Evolutionary conservation across 441 rosid genomes (phyloP).

Genomic region (Brassica balearica): DNA sequence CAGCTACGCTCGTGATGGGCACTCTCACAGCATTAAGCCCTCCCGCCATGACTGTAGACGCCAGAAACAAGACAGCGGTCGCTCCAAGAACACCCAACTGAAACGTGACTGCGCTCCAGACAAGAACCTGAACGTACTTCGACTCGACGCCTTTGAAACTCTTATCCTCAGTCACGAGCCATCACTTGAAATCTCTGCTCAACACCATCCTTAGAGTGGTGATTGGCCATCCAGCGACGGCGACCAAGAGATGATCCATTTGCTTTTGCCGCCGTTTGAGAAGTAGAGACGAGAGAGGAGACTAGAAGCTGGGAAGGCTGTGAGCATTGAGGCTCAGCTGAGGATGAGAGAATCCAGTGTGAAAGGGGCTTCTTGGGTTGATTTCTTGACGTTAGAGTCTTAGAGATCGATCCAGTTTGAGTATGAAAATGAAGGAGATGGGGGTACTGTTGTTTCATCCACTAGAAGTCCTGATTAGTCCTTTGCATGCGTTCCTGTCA

Average conservation of each 20-base stretch:
- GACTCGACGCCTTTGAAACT: conserved; percentile 64
- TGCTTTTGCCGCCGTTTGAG: conserved; percentile 79
- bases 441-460: conserved; percentile 36
- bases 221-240: conserved; percentile 84
- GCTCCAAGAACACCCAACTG: conserved; percentile 82
- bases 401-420: conserved; percentile 39
- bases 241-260: conserved; percentile 93
- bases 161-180: conserved; percentile 55
- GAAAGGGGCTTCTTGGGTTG: conserved; percentile 62
- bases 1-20: conserved; percentile 77
- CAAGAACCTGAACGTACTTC: conserved; percentile 58
- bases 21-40: conserved; percentile 86
- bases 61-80: conserved; percentile 70
- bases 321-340: conserved; percentile 68
- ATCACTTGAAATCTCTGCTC: conserved; percentile 64
- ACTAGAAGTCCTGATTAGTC: conserved; percentile 20
- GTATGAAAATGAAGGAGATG: conserved; percentile 38
- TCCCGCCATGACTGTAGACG: conserved; percentile 83
- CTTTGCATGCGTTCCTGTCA: not conserved
- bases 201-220: conserved; percentile 66
- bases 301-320: conserved; percentile 84
- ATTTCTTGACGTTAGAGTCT: conserved; percentile 36
- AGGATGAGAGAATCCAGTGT: conserved; percentile 75
- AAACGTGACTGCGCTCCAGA: conserved; percentile 74
- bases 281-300: conserved; percentile 76